Evolutionary conservation across 1,284 basidiomycete species (phyloP).

Genomic region (Vanrija sp.): DNA sequence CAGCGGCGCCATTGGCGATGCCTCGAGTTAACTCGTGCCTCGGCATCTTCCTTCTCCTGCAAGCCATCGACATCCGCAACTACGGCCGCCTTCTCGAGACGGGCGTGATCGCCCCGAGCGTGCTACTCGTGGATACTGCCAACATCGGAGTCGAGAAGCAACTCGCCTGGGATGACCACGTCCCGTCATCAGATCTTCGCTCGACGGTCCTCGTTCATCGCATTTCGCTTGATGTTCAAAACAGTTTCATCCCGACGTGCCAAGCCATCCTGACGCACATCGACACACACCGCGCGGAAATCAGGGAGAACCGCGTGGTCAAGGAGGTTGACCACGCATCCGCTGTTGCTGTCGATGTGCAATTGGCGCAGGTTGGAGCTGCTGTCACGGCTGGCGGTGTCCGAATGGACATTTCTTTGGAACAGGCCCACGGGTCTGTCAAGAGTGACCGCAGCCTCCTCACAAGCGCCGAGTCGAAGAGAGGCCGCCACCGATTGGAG

Average conservation of each 20-base stretch:
- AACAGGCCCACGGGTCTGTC: conserved; percentile 3
- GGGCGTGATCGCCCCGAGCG: conserved; percentile 16
- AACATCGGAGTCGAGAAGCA: background rate
- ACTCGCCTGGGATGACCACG: conserved; percentile 7
- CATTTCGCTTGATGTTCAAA: conserved; percentile 19
- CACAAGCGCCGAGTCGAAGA: background rate
- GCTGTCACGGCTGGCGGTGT: conserved; percentile 22
- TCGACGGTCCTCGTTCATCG: conserved; percentile 19
- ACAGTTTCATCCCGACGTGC: conserved; percentile 25
- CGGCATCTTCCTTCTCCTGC: conserved; percentile 22
- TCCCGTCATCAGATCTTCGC: conserved; percentile 15
- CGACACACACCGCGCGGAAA: conserved; percentile 6
- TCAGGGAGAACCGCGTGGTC: conserved; percentile 5
- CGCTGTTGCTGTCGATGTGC: conserved; percentile 16
- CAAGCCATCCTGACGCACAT: conserved; percentile 11
- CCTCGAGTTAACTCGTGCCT: conserved; percentile 3
- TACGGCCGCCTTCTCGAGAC: conserved; percentile 26
- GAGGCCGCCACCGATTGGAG: background rate
- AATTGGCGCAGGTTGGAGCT: conserved; percentile 9
- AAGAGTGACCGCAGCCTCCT: conserved; percentile 6
- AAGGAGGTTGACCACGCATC: conserved; percentile 5
- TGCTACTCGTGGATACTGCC: conserved; percentile 15
- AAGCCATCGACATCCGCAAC: conserved; percentile 18
- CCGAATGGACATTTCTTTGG: conserved; percentile 12
- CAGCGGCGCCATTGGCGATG: background rate